phyloP scores from a whole-genome alignment of 106 monocot species.

The Apostasia shenzhenica region DNA sequence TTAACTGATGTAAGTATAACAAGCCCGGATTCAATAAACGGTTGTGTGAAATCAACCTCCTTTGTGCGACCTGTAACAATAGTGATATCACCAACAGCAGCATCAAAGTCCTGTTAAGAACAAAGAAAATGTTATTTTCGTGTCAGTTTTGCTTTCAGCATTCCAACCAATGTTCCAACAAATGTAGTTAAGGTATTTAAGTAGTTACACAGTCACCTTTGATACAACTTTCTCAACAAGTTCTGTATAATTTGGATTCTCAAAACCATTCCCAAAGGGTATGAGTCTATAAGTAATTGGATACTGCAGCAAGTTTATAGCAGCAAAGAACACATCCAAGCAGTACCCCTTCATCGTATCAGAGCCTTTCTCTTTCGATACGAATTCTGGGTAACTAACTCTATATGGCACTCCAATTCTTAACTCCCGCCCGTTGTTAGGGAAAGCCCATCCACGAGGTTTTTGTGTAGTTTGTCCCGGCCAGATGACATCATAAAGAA shows the following conservation, averaged over 20 bases:
- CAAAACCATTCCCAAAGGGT: constrained; percentile 53
- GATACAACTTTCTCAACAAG: constrained; percentile 47
- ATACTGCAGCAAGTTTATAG: constrained; percentile 58
- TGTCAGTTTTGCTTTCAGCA: neutral
- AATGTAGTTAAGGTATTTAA: neutral
- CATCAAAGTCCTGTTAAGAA: constrained; percentile 58
- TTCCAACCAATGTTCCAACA: neutral
- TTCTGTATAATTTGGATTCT: constrained; percentile 57
- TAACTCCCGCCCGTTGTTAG: constrained; percentile 58
- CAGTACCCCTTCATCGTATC: constrained; percentile 48
- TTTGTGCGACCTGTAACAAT: constrained; percentile 63
- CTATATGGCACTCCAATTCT: constrained; percentile 68
- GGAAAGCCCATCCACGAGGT: constrained; percentile 85
- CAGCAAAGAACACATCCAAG: constrained; percentile 77
- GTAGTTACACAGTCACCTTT: constrained; percentile 42
- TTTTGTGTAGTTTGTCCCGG: constrained; percentile 42
- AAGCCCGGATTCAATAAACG: constrained; percentile 73
- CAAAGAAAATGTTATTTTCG: neutral
- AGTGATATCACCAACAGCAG: constrained; percentile 68
- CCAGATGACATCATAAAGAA: constrained; percentile 58
- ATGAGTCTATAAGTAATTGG: constrained; percentile 56
- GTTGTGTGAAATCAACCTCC: constrained; percentile 81
- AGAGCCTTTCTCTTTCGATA: constrained; percentile 29
- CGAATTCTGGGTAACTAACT: constrained; percentile 54
- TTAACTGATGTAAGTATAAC: constrained; percentile 49